phyloP scores from a whole-genome alignment of 345 rosid species.

The Microthlaspi erraticum region DNA sequence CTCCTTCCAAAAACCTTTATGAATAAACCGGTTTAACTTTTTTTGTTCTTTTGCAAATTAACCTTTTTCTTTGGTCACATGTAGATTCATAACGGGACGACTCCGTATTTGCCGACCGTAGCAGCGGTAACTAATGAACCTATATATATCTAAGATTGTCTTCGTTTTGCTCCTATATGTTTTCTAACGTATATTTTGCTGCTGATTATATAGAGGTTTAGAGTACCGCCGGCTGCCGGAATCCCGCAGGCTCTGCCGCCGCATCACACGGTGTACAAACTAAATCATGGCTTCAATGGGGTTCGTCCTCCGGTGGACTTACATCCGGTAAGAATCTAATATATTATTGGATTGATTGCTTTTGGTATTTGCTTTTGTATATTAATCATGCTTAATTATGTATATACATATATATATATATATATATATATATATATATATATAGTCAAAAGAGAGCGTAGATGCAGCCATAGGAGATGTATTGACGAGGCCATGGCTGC shows the following conservation, averaged over 20 bases:
- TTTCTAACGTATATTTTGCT: neutral
- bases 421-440: slow-evolving; percentile 22
- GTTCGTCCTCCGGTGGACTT: slow-evolving; percentile 58
- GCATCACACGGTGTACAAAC: slow-evolving; percentile 50
- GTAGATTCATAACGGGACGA: slow-evolving; percentile 57
- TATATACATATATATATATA: slow-evolving; percentile 24
- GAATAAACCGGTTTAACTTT: neutral
- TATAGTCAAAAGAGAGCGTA: slow-evolving; percentile 71
- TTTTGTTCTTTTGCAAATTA: neutral
- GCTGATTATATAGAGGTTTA: slow-evolving; percentile 51
- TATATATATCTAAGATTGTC: neutral
- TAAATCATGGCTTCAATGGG: slow-evolving; percentile 40
- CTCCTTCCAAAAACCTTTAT: neutral
- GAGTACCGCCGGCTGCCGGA: slow-evolving; percentile 58
- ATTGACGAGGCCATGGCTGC: slow-evolving; percentile 78
- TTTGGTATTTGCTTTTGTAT: slow-evolving; percentile 12
- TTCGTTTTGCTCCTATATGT: slow-evolving; percentile 8
- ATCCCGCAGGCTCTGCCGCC: slow-evolving; percentile 50
- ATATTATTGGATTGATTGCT: neutral
- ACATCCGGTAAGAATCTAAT: slow-evolving; percentile 61
- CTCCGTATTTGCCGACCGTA: slow-evolving; percentile 58
- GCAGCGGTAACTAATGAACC: slow-evolving; percentile 58
- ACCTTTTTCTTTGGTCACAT: slow-evolving; percentile 1
- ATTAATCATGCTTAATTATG: slow-evolving; percentile 5
- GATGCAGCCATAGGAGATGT: slow-evolving; percentile 82